phyloP scores from a whole-genome alignment of 768 basidiomycete species.

The Rhodosporidiobolus sp. region DNA sequence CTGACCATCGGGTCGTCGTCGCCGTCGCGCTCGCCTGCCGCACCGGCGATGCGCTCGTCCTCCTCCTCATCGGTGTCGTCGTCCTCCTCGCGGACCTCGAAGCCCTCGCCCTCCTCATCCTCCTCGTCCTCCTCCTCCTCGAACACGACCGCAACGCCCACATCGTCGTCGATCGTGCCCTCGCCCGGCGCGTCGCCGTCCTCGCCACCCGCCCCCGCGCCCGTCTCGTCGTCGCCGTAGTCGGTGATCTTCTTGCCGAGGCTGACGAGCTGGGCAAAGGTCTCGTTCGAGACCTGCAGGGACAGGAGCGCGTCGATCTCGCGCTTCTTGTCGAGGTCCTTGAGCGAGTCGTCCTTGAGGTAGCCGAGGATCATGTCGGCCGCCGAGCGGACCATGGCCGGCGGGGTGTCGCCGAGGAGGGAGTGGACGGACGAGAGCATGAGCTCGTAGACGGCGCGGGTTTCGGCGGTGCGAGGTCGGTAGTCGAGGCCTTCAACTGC shows the following conservation, averaged over 20 bases:
- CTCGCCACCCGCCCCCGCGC: conserved; percentile 54
- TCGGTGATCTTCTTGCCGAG: conserved; percentile 94
- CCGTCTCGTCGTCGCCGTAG: conserved; percentile 69
- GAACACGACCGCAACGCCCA: conserved; percentile 96
- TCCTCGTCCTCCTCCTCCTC: conserved; percentile 96
- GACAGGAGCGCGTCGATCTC: conserved; percentile 79
- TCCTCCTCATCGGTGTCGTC: conserved; percentile 55
- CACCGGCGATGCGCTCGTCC: conserved; percentile 48
- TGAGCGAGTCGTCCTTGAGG: conserved; percentile 75
- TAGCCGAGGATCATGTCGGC: conserved; percentile 86
- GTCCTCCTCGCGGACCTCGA: conserved; percentile 71
- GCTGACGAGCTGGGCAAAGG: conserved; percentile 75
- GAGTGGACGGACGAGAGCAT: conserved; percentile 75
- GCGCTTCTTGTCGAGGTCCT: conserved; percentile 96
- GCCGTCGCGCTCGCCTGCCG: conserved; percentile 46
- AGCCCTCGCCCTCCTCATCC: conserved; percentile 77
- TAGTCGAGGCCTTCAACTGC: conserved; percentile 83
- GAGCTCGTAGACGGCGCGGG: conserved; percentile 87
- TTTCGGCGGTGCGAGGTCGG: conserved; percentile 88
- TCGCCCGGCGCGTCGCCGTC: conserved; percentile 79
- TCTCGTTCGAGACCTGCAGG: conserved; percentile 64
- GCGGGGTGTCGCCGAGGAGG: conserved; percentile 86
- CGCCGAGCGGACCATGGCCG: conserved; percentile 91
- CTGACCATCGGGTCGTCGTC: conserved; percentile 67
- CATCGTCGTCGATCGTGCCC: conserved; percentile 88